Base-by-base conservation (phyloP, 208 protist species). In the Trypanosoma brucei region DNA sequence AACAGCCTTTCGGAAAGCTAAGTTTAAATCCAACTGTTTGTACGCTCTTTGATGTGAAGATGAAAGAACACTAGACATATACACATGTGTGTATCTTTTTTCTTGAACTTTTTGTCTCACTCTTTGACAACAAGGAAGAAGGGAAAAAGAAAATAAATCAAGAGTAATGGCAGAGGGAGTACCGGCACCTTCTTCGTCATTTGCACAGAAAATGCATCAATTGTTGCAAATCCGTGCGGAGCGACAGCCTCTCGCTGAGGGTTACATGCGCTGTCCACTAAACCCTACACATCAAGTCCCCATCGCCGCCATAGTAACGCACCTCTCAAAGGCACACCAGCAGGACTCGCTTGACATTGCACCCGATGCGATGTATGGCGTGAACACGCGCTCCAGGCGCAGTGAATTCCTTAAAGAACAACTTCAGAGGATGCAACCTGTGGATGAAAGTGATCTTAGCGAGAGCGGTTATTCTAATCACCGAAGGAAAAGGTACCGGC, bases 211-310 rank as follows among this genome's bases (percentile, higher is more conserved):
- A 22, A 71, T 72, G 71, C 48, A 62, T 6, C 38, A 35, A 31
- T 45, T 76, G 30, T 33, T 70, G 37, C 38, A 53, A 11, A 30
- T 46, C 5, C 55, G 71, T 2, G 65, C 56, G 0, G 64, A 39
- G 31, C 57, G 54, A 35, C 33, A 55, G 51, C 50, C 55, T 31
- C 51, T 76, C 7, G 58, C 58, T 13, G 55, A 11, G 6, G 66
- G 55, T 35, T 73, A 62, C 56, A 65, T 73, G 61, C 65, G 65
- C 35, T 84, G 78, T 57, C 78, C 78, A 22, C 65, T 84, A 31
- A 65, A 84, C 40, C 61, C 74, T 11, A 40, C 40, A n/a, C 78
- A 84, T 59, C 42, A 63, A 37, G 53, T 81, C 34, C 76, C 76
- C 5, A 55, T 69, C 7, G 73, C 65, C 11, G 55, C 51, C 46